Percentiles rank a stretch among this genome's conserved stretches.
Conservation (phyloP, 2,329 filamentous ascomycete species). For the Diaporthe sp. region DNA sequence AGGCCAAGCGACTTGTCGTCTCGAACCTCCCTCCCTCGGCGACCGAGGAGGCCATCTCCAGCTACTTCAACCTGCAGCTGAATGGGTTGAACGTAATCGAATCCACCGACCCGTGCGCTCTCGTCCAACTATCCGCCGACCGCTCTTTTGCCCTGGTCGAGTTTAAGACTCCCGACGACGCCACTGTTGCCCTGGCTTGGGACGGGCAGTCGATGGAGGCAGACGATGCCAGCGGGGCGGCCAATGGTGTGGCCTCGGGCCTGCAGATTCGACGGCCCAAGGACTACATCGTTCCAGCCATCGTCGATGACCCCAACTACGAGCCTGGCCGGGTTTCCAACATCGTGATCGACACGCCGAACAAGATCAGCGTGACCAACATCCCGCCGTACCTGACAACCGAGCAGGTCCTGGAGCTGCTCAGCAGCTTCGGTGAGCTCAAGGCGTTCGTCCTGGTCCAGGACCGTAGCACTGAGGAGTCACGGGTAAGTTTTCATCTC, state of each 20-base stretch:
- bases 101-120: slow-evolving; percentile 85
- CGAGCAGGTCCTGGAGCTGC: slow-evolving; percentile 90
- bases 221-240: slow-evolving; percentile 70
- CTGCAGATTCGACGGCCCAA: slow-evolving; percentile 89
- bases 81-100: slow-evolving; percentile 96
- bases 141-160: slow-evolving; percentile 87
- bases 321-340: slow-evolving; percentile 83
- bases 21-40: slow-evolving; percentile 82
- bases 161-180: slow-evolving; percentile 88
- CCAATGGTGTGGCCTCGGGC: slow-evolving; percentile 64
- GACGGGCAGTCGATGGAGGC: slow-evolving; percentile 92
- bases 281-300: slow-evolving; percentile 94
- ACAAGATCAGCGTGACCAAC: slow-evolving; percentile 95
- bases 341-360: slow-evolving; percentile 89
- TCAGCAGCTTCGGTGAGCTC: slow-evolving; percentile 91
- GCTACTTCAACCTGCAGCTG: slow-evolving; percentile 96
- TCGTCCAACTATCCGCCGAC: slow-evolving; percentile 85
- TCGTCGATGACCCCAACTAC: slow-evolving; percentile 79
- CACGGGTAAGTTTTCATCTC: slow-evolving; percentile 74
- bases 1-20: slow-evolving; percentile 91
- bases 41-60: slow-evolving; percentile 81
- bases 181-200: slow-evolving; percentile 90
- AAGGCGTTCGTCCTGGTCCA: slow-evolving; percentile 94
- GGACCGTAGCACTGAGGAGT: slow-evolving; percentile 87
- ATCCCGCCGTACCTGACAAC: slow-evolving; percentile 90